These are phyloP conservation scores for Lupinus albus DNA, from an alignment of 306 rosid genomes.

Conservation along the genomic window DNA sequence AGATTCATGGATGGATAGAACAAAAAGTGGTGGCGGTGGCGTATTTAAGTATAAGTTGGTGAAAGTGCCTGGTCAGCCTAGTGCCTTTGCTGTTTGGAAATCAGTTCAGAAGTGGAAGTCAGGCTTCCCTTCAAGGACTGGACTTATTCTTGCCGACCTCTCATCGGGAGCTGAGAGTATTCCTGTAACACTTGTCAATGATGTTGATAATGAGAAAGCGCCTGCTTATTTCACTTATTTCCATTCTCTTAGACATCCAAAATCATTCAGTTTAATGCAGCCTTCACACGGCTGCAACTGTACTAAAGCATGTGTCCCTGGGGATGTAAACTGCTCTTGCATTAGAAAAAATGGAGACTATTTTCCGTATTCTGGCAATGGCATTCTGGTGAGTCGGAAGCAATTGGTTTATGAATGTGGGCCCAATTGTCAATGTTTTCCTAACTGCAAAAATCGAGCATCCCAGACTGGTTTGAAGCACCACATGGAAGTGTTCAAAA, in stretches of 20 bases:
- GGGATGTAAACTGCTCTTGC: conserved; percentile 63
- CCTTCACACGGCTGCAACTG: conserved; percentile 57
- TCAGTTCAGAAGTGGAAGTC: conserved; percentile 56
- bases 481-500: conserved; percentile 67
- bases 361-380: conserved; percentile 56
- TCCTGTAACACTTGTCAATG: conserved; percentile 70
- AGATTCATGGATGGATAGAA: conserved; percentile 61
- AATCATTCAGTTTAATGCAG: conserved; percentile 42
- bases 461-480: conserved; percentile 64
- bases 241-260: conserved; percentile 48
- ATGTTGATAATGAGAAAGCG: conserved; percentile 58
- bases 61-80: conserved; percentile 60
- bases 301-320: conserved; percentile 54
- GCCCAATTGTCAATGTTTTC: conserved; percentile 62
- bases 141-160: conserved; percentile 60
- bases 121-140: conserved; percentile 45
- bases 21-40: conserved; percentile 54
- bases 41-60: conserved; percentile 68
- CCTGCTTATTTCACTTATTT: conserved; percentile 61
- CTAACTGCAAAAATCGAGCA: conserved; percentile 62
- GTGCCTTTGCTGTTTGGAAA: conserved; percentile 58
- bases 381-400: conserved; percentile 58
- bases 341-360: conserved; percentile 59
- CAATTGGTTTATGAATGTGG: conserved; percentile 70
- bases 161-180: conserved; percentile 58